phyloP scores from a whole-genome alignment of 495 filamentous ascomycete species.

The Amorphotheca resinae region DNA sequence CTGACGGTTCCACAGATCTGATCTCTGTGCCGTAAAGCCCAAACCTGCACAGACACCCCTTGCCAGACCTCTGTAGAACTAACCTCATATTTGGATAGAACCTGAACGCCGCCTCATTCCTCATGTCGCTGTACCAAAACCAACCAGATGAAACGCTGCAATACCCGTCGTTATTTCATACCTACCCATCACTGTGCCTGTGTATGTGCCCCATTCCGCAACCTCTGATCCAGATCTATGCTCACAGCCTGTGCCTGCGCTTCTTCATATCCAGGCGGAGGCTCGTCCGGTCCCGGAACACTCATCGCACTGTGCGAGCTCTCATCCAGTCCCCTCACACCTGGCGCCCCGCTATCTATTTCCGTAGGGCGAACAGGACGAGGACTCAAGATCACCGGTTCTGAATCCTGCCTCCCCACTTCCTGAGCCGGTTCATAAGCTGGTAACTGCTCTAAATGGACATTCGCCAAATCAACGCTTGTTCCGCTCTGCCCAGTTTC shows the following conservation, averaged over 20 bases:
- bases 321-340: constrained; percentile 9
- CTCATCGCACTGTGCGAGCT: constrained; percentile 17
- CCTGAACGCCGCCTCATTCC: neutral
- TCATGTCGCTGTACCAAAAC: neutral
- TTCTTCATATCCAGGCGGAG: constrained; percentile 89
- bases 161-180: neutral
- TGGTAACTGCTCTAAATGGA: constrained; percentile 74
- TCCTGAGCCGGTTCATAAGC: constrained; percentile 49
- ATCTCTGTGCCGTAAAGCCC: no score
- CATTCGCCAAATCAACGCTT: constrained; percentile 37
- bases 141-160: neutral
- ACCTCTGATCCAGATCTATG: constrained; percentile 33
- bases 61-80: neutral
- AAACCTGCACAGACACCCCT: no score
- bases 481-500: constrained; percentile 33
- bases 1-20: no score
- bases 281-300: constrained; percentile 52
- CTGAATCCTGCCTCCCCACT: constrained; percentile 17
- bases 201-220: constrained; percentile 27
- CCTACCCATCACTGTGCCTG: constrained; percentile 19
- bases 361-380: constrained; percentile 11
- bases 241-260: constrained; percentile 67
- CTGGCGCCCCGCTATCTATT: constrained; percentile 1
- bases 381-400: constrained; percentile 17
- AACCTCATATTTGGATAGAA: neutral